Conservation (phyloP, 2,329 filamentous ascomycete genomes). For the Neocucurbitaria cava region DNA sequence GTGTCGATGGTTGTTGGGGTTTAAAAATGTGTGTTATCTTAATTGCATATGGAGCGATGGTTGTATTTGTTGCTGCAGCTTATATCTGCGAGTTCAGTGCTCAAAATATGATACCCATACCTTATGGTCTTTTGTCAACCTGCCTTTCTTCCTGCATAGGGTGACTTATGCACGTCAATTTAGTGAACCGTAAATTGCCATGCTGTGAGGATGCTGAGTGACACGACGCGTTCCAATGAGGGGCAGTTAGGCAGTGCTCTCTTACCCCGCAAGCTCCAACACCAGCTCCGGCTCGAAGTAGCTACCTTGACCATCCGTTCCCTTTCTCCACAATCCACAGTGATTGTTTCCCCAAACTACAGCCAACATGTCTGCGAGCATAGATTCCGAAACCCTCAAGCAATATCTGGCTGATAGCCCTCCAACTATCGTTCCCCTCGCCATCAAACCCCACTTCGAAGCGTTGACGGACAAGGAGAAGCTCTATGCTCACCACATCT, state of each 20-base stretch:
- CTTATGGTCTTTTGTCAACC: too few relatives aligned
- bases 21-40: conserved; percentile 6
- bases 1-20: conserved; percentile 27
- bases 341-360: background rate
- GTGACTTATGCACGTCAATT: too few relatives aligned
- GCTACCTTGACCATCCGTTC: background rate
- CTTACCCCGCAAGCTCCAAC: background rate
- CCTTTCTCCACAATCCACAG: background rate
- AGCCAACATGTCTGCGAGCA: conserved; percentile 37
- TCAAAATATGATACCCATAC: too few relatives aligned
- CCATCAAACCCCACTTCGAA: conserved; percentile 93
- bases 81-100: background rate
- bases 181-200: too few relatives aligned
- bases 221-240: too few relatives aligned
- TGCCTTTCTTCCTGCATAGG: background rate
- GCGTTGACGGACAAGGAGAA: conserved; percentile 77
- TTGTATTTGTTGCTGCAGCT: background rate
- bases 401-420: conserved; percentile 93
- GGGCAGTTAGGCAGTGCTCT: background rate
- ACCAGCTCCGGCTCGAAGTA: background rate
- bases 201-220: too few relatives aligned
- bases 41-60: background rate
- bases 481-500: conserved; percentile 80
- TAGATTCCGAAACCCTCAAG: conserved; percentile 55
- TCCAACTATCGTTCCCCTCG: conserved; percentile 83